Evolutionary conservation across 2,329 filamentous ascomycete species (phyloP).

Genomic region (Alternaria dauci): DNA sequence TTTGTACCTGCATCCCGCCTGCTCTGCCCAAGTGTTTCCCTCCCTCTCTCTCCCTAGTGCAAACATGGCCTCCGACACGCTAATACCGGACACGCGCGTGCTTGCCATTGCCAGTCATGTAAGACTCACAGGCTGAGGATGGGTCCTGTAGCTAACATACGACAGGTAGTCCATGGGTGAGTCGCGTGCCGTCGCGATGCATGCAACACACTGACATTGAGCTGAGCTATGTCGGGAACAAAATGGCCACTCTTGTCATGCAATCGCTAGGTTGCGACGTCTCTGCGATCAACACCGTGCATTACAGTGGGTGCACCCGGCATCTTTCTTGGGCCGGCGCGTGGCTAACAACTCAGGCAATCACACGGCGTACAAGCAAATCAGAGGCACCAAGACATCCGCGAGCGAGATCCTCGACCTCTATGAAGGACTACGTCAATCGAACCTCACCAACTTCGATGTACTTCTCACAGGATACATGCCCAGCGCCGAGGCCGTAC

Average conservation of each 20-base stretch:
- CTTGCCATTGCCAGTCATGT: slow-evolving; percentile 96
- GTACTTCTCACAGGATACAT: slow-evolving; percentile 96
- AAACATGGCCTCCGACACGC: slow-evolving; percentile 47
- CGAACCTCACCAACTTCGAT: slow-evolving; percentile 86
- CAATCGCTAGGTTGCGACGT: slow-evolving; percentile 94
- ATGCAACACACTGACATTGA: slow-evolving; percentile 29
- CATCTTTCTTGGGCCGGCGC: background rate
- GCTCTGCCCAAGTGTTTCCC: background rate
- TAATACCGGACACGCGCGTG: slow-evolving; percentile 71
- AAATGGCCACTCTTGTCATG: slow-evolving; percentile 94
- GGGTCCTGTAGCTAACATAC: slow-evolving; percentile 35
- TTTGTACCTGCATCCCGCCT: background rate
- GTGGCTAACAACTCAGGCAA: slow-evolving; percentile 70
- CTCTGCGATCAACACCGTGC: slow-evolving; percentile 91
- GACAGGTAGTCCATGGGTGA: slow-evolving; percentile 77
- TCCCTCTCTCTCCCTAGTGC: slow-evolving; percentile 6
- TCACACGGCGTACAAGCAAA: slow-evolving; percentile 89
- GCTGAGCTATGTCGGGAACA: slow-evolving; percentile 92
- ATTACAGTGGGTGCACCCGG: slow-evolving; percentile 77
- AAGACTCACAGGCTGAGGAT: slow-evolving; percentile 54
- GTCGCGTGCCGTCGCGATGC: slow-evolving; percentile 40
- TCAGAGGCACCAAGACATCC: slow-evolving; percentile 82
- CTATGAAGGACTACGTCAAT: slow-evolving; percentile 84
- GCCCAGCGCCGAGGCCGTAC: slow-evolving; percentile 83
- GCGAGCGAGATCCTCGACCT: slow-evolving; percentile 84